These are phyloP conservation scores for Geotrichum klebahnii DNA, from an alignment of 1,139 yeast genomes.

Conservation along the genomic window DNA sequence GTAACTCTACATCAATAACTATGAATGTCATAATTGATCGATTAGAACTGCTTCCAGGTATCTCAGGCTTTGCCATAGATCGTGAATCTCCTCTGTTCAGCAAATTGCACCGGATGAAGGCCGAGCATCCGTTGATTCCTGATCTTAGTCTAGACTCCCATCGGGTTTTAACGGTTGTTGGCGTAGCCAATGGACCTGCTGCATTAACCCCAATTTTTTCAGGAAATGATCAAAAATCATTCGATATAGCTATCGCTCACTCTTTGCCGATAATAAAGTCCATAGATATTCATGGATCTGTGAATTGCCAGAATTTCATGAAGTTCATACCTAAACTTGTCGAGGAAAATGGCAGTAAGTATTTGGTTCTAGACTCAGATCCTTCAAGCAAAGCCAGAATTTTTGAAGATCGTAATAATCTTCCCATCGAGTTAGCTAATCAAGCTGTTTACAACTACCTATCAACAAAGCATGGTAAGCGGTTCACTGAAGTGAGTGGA, in stretches of 20 bases:
- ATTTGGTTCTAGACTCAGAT: slow-evolving; percentile 6
- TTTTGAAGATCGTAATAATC: background rate
- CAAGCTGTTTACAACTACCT: slow-evolving; percentile 14
- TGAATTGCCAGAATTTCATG: slow-evolving; percentile 6
- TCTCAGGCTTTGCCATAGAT: slow-evolving; percentile 11
- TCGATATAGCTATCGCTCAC: background rate
- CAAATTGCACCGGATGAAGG: slow-evolving; percentile 3
- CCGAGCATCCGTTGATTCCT: slow-evolving; percentile 10
- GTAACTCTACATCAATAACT: background rate
- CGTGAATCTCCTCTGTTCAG: background rate
- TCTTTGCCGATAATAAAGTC: background rate
- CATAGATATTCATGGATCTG: slow-evolving; percentile 10
- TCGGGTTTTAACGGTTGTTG: background rate
- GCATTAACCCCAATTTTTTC: slow-evolving; percentile 9
- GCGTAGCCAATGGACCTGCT: slow-evolving; percentile 13
- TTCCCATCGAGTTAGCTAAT: slow-evolving; percentile 15
- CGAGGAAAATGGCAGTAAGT: background rate
- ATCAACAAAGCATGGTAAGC: background rate
- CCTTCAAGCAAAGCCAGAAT: slow-evolving; percentile 3
- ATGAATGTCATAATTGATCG: background rate
- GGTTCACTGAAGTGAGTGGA: background rate
- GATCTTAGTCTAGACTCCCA: background rate
- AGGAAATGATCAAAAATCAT: slow-evolving; percentile 7
- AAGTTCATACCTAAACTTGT: background rate
- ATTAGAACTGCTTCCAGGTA: slow-evolving; percentile 12